These are phyloP conservation scores for Fusarium pseudoanthophilum DNA, from an alignment of 2,329 filamentous ascomycete species.

Conservation along the genomic window DNA sequence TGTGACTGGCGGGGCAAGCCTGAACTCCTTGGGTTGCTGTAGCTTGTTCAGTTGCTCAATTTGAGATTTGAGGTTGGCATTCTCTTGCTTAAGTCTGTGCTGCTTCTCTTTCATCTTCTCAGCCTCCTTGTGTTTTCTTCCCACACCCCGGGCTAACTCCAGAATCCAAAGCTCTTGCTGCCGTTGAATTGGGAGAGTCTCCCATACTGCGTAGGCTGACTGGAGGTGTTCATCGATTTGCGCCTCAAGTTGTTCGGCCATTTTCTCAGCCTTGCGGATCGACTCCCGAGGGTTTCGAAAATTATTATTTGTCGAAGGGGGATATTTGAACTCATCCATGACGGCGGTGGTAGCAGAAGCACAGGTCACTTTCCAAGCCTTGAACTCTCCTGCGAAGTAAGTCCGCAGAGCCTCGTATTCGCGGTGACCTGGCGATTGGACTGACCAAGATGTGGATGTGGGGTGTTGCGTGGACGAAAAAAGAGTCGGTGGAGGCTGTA, in stretches of 20 bases:
- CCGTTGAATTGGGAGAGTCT: constrained; percentile 65
- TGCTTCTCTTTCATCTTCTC: constrained; percentile 63
- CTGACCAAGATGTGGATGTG: constrained; percentile 82
- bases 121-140: constrained; percentile 65
- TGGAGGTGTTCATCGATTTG: constrained; percentile 79
- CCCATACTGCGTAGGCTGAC: constrained; percentile 83
- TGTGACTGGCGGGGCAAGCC: constrained; percentile 61
- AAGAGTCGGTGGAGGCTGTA: constrained; percentile 82
- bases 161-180: constrained; percentile 70
- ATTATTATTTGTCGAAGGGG: constrained; percentile 54
- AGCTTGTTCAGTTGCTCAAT: constrained; percentile 68
- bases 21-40: constrained; percentile 70
- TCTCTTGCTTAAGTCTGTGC: constrained; percentile 65
- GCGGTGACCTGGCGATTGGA: constrained; percentile 76
- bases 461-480: constrained; percentile 84
- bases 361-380: constrained; percentile 69
- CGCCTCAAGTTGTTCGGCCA: constrained; percentile 71
- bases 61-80: constrained; percentile 65
- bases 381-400: constrained; percentile 75
- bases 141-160: constrained; percentile 69
- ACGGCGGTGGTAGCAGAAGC: constrained; percentile 60
- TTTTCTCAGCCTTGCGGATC: constrained; percentile 60
- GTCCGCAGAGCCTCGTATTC: constrained; percentile 78
- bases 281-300: constrained; percentile 58
- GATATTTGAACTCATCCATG: constrained; percentile 63